Evolutionary conservation across 1,284 basidiomycete genomes (phyloP).

Genomic region (Clitocybe nebularis): DNA sequence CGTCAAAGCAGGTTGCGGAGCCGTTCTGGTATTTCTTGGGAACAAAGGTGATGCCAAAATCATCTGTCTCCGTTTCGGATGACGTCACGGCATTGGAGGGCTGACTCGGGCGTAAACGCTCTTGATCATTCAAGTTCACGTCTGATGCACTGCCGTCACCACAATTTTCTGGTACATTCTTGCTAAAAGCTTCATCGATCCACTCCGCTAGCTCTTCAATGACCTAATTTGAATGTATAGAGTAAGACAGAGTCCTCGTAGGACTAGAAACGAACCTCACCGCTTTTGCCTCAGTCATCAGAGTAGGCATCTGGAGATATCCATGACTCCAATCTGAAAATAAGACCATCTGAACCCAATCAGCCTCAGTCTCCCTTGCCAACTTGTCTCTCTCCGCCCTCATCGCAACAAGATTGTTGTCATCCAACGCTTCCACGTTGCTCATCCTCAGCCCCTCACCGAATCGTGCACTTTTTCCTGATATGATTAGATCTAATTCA

Average conservation of each 20-base stretch:
- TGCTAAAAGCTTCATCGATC: slow-evolving; percentile 76
- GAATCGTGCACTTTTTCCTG: slow-evolving; percentile 54
- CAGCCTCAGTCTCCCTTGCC: slow-evolving; percentile 75
- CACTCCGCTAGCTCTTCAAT: slow-evolving; percentile 91
- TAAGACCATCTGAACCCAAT: slow-evolving; percentile 93
- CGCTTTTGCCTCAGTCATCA: slow-evolving; percentile 80
- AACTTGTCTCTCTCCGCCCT: slow-evolving; percentile 55
- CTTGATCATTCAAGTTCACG: too few relatives aligned
- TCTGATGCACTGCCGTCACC: too few relatives aligned
- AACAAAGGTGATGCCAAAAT: slow-evolving; percentile 65
- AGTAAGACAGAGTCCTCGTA: not conserved
- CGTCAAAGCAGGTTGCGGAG: slow-evolving; percentile 2
- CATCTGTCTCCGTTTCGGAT: slow-evolving; percentile 62
- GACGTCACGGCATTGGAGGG: slow-evolving; percentile 11
- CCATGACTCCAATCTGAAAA: slow-evolving; percentile 93
- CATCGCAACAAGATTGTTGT: slow-evolving; percentile 37
- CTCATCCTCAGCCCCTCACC: slow-evolving; percentile 55
- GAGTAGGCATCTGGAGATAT: slow-evolving; percentile 88
- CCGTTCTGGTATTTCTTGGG: slow-evolving; percentile 46
- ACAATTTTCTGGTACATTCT: too few relatives aligned
- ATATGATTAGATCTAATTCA: slow-evolving; percentile 55
- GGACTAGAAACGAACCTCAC: slow-evolving; percentile 31
- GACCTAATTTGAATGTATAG: slow-evolving; percentile 33
- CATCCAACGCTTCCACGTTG: slow-evolving; percentile 24
- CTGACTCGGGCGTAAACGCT: too few relatives aligned